Percentiles rank a stretch among this genome's conserved stretches.
These are phyloP conservation scores for Immersiporthe knoxdaviesiana DNA, from an alignment of 2,329 filamentous ascomycete genomes.

Conservation along the genomic window DNA sequence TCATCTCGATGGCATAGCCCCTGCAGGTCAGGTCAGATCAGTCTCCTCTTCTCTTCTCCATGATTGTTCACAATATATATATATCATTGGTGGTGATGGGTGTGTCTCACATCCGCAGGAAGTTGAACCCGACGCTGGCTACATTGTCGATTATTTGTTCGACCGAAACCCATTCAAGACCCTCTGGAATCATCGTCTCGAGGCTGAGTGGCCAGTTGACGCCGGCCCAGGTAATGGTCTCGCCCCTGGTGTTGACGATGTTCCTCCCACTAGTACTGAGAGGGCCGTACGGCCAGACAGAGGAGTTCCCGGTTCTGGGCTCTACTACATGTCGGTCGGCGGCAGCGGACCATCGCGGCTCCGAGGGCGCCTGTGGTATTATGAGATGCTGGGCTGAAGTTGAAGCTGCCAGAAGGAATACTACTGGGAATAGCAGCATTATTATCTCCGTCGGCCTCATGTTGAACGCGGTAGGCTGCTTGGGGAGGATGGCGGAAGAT, in stretches of 20 bases:
- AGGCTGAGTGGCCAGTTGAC: slow-evolving; percentile 46
- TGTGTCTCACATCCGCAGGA: slow-evolving; percentile 50
- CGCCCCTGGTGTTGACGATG: slow-evolving; percentile 43
- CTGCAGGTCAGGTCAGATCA: slow-evolving; percentile 11
- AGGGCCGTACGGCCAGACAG: slow-evolving; percentile 44
- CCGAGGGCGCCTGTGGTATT: slow-evolving; percentile 24
- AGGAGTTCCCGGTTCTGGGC: slow-evolving; percentile 33
- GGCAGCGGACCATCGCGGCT: slow-evolving; percentile 36
- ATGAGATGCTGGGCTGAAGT: slow-evolving; percentile 20
- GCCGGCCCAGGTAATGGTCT: slow-evolving; percentile 43
- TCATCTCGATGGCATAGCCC: slow-evolving; percentile 60
- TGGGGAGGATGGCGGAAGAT: background rate
- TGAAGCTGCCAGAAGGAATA: slow-evolving; percentile 12
- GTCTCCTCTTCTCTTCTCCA: background rate
- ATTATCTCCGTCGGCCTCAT: slow-evolving; percentile 21
- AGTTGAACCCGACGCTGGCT: slow-evolving; percentile 56
- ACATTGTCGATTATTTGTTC: slow-evolving; percentile 52
- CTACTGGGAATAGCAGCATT: slow-evolving; percentile 12
- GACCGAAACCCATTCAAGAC: slow-evolving; percentile 56
- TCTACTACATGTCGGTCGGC: slow-evolving; percentile 35
- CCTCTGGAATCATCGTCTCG: slow-evolving; percentile 60
- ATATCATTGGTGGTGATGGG: background rate
- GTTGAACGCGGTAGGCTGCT: background rate
- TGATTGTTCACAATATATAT: too few species aligned
- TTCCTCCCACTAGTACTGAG: slow-evolving; percentile 43